These are phyloP conservation scores for Anacardium occidentale DNA, from an alignment of 345 rosid genomes.

Conservation along the genomic window DNA sequence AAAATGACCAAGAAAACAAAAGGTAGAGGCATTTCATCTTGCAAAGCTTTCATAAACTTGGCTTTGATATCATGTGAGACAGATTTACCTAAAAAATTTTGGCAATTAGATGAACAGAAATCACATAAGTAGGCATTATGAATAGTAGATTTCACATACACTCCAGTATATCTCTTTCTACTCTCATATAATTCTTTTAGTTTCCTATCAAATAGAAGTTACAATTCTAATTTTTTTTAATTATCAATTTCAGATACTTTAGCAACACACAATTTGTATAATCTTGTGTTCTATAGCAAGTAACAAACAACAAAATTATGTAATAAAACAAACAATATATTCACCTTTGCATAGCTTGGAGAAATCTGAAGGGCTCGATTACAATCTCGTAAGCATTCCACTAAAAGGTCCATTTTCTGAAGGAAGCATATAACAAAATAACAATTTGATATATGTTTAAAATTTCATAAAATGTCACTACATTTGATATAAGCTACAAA, in stretches of 20 bases:
- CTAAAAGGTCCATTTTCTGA: conserved; percentile 49
- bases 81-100: background rate
- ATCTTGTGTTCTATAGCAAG: background rate
- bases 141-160: no score
- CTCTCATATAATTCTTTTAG: no score
- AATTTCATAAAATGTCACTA: background rate
- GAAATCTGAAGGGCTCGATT: conserved; percentile 69
- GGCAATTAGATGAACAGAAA: background rate
- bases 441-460: background rate
- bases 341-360: conserved; percentile 72
- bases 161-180: no score
- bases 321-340: background rate
- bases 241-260: background rate
- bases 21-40: background rate
- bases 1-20: background rate
- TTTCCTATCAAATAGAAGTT: no score
- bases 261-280: background rate
- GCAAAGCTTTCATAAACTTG: background rate
- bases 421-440: conserved; percentile 10
- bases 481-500: no score
- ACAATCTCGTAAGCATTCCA: conserved; percentile 71
- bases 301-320: background rate
- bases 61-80: background rate
- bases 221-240: background rate
- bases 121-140: background rate